Evolutionary conservation across 2,329 filamentous ascomycete species (phyloP), one percentile per base, ranked within the genome.

Genomic region (Cladophialophora yegresii): DNA sequence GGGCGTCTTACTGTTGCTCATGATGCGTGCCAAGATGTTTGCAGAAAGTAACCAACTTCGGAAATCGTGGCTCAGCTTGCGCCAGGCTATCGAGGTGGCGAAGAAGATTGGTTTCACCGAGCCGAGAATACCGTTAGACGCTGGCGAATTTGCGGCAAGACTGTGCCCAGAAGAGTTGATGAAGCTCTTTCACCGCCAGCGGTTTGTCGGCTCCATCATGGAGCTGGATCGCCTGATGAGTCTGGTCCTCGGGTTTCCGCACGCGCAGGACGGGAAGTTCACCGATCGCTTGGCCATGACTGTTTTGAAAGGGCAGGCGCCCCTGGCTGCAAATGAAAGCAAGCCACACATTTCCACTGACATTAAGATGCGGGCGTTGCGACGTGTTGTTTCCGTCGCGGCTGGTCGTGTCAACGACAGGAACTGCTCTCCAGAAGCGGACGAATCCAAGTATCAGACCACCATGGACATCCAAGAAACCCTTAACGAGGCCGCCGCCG

Each of bases 1-100:
- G 2, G 58, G 61, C 51, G 56, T 64, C 12, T 50, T 71, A 30
- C 58, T 69, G 9, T 59, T 70, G 4, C 54, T 65, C 22, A 67
- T 71, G 66, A 64, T 67, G 61, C 62, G 66, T 13, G 61, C 64
- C 49, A 71, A 71, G 43, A 68, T 69, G 36, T 67, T 65, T 53
- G 67, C 66, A 20, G 69, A 71, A 55, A 59, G 58, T 26, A 65
- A 69, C 50, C 69, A 71, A 50, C 58, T 71, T 10, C 64, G 68
- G 22, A 71, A 71, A 53, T 64, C 66, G 10, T 71, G 68, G 67
- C 47, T 71, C n/a, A 43, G 59, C 30, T 53, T 67, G 5, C 62
- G 68, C 8, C 62, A 55, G 45, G 68, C 61, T 26, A 65, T 69
- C 26, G 53, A 63, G 9, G 55, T 60, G 16, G 64, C 69, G 9